Conservation (phyloP, 768 basidiomycete species). For the Mycena haematopus region DNA sequence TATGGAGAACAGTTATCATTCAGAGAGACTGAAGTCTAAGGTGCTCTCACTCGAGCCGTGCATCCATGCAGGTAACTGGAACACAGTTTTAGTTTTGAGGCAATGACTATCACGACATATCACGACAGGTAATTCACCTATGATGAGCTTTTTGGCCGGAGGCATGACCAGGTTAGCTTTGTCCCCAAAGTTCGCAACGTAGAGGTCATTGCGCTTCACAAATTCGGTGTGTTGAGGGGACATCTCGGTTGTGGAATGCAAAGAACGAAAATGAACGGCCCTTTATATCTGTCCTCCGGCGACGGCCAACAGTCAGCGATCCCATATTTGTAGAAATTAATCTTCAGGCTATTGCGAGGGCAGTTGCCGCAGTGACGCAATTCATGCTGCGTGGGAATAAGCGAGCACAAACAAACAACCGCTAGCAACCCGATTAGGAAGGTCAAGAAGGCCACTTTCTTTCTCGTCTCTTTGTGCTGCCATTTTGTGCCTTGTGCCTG, state of each 20-base stretch:
- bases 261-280: neutral
- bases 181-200: constrained; percentile 48
- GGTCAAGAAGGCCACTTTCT: too few species aligned
- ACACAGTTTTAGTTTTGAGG: neutral
- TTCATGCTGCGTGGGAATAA: too few species aligned
- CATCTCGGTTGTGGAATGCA: constrained; percentile 5
- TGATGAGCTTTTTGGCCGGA: constrained; percentile 48
- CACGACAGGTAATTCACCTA: constrained; percentile 33
- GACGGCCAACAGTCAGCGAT: too few species aligned
- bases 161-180: constrained; percentile 48
- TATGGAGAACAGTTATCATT: neutral
- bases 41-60: constrained; percentile 51
- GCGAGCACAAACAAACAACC: constrained; percentile 28
- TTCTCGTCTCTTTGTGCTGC: too few species aligned
- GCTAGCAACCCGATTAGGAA: constrained; percentile 22
- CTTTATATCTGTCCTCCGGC: neutral
- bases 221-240: constrained; percentile 37
- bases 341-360: too few species aligned
- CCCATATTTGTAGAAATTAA: too few species aligned
- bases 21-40: neutral
- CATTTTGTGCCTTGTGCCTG: too few species aligned
- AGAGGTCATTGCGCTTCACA: constrained; percentile 44
- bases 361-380: too few species aligned
- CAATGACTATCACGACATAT: neutral
- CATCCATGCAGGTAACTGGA: constrained; percentile 63